Conservation (phyloP, 768 basidiomycete genomes). For the Cubamyces sp. region DNA sequence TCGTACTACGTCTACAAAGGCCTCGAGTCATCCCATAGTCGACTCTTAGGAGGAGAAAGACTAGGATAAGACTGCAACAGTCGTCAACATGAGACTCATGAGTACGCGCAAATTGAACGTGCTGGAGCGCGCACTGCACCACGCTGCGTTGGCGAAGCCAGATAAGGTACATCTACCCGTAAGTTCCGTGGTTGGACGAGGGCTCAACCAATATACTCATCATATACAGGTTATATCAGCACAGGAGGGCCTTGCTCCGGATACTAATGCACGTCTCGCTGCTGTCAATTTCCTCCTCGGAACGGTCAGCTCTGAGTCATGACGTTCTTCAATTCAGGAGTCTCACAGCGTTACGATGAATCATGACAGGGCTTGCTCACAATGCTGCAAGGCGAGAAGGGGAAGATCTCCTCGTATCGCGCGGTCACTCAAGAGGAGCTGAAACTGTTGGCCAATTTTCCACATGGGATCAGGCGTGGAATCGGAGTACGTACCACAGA, state of each 20-base stretch:
- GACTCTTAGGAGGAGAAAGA: no score
- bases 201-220: not conserved
- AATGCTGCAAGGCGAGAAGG: constrained; percentile 25
- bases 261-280: constrained; percentile 58
- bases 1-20: no score
- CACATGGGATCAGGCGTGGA: not conserved
- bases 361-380: constrained; percentile 33
- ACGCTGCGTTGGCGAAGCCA: constrained; percentile 18
- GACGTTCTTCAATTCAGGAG: no score
- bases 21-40: no score
- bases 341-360: no score
- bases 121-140: constrained; percentile 26
- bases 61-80: not conserved
- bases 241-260: constrained; percentile 60
- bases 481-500: not conserved
- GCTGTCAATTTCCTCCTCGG: constrained; percentile 83
- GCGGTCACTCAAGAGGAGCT: constrained; percentile 32
- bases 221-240: not conserved
- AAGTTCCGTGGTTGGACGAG: constrained; percentile 40
- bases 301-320: constrained; percentile 28
- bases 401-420: constrained; percentile 23
- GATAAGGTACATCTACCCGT: constrained; percentile 14
- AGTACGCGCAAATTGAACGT: constrained; percentile 16
- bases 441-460: constrained; percentile 24
- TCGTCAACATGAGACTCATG: not conserved